Conservation (phyloP, 2,329 filamentous ascomycete species). For the Parastagonospora avenae region DNA sequence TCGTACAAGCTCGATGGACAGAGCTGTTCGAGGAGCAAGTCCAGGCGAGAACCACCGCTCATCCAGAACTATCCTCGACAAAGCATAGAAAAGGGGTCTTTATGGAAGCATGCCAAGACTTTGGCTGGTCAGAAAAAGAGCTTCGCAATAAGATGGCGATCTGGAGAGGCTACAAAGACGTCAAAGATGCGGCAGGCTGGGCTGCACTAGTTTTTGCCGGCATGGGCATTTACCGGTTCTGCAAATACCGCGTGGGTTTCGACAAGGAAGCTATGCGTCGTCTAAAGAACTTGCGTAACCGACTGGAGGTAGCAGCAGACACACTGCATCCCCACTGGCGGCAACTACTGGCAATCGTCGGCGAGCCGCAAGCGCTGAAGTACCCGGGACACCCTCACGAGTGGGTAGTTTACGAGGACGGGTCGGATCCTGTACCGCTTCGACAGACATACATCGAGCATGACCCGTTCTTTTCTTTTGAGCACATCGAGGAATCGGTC, state of each 20-base stretch:
- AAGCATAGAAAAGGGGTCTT: constrained; percentile 60
- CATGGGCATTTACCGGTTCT: constrained; percentile 64
- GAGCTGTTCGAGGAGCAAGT: constrained; percentile 61
- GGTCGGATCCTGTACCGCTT: constrained; percentile 51
- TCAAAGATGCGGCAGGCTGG: constrained; percentile 63
- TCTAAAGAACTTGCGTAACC: constrained; percentile 51
- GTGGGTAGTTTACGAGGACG: constrained; percentile 56
- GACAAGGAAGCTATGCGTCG: constrained; percentile 56
- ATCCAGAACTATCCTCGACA: constrained; percentile 50
- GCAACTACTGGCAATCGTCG: constrained; percentile 55
- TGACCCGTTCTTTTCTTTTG: constrained; percentile 55
- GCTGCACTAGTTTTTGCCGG: constrained; percentile 62
- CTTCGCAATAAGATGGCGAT: constrained; percentile 59
- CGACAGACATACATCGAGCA: constrained; percentile 54
- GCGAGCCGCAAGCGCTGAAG: constrained; percentile 46
- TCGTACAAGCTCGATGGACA: constrained; percentile 63
- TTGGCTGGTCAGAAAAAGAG: constrained; percentile 64
- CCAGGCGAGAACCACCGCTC: constrained; percentile 47
- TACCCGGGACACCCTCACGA: constrained; percentile 59
- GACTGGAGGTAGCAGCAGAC: constrained; percentile 60
- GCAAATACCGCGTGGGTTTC: constrained; percentile 64
- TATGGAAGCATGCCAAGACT: constrained; percentile 59
- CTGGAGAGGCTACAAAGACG: constrained; percentile 65
- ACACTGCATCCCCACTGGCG: constrained; percentile 60
- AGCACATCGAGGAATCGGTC: constrained; percentile 57